Conservation (phyloP, 495 filamentous ascomycete species). For the Polyplosphaeria fusca region DNA sequence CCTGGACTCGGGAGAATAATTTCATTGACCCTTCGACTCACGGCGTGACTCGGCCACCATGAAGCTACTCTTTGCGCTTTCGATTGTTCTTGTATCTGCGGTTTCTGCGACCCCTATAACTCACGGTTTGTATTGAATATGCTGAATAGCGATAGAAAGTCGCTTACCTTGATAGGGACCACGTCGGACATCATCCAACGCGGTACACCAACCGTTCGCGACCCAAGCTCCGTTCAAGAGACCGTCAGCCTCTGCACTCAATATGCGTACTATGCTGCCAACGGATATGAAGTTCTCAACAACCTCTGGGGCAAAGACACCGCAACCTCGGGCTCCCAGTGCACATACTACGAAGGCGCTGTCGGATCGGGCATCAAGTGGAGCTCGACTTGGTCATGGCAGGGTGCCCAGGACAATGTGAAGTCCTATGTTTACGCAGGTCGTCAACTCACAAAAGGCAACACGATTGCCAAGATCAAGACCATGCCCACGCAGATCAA, state of each 20-base stretch:
- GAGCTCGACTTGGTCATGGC: constrained; percentile 48
- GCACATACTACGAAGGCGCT: constrained; percentile 43
- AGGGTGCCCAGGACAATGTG: constrained; percentile 42
- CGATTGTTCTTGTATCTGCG: too few species aligned
- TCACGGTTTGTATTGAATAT: too few species aligned
- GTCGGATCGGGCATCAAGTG: constrained; percentile 39
- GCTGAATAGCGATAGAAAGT: too few species aligned
- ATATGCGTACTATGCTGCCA: constrained; percentile 39
- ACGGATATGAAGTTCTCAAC: constrained; percentile 47
- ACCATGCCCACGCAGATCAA: constrained; percentile 44
- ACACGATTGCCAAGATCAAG: constrained; percentile 36
- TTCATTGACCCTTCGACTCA: too few species aligned
- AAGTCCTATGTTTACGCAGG: constrained; percentile 49
- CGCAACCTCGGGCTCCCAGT: constrained; percentile 44
- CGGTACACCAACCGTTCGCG: not conserved
- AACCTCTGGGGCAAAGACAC: constrained; percentile 46
- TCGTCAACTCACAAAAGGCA: constrained; percentile 35
- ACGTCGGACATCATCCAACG: too few species aligned
- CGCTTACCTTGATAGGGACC: too few species aligned
- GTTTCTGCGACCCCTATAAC: too few species aligned
- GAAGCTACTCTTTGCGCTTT: too few species aligned
- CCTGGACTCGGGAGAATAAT: too few species aligned
- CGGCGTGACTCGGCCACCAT: too few species aligned
- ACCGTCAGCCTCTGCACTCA: constrained; percentile 40
- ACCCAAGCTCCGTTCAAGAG: not conserved